phyloP scores from a whole-genome alignment of 495 filamentous ascomycete species.

The Terfezia claveryi region DNA sequence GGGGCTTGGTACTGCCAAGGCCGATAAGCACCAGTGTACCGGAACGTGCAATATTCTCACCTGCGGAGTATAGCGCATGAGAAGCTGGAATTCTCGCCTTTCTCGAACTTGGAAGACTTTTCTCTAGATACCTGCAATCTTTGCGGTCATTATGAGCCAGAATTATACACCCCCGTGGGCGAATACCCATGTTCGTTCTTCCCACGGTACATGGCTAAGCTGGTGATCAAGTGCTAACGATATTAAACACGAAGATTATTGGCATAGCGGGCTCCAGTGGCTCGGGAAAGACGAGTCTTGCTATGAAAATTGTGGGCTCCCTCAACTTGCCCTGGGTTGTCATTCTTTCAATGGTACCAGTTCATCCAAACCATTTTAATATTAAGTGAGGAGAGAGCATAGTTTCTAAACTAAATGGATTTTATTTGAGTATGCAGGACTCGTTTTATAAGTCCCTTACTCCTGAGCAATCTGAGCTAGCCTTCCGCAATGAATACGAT shows the following conservation, averaged over 20 bases:
- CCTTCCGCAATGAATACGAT: slow-evolving; percentile 80
- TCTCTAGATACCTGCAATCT: too few species aligned
- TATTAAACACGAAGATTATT: slow-evolving; percentile 38
- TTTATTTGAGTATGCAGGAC: slow-evolving; percentile 34
- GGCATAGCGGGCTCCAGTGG: slow-evolving; percentile 89
- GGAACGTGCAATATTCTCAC: background rate
- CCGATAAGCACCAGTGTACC: background rate
- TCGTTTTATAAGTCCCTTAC: slow-evolving; percentile 83
- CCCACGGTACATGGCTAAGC: background rate
- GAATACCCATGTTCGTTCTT: slow-evolving; percentile 20
- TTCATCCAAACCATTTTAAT: background rate
- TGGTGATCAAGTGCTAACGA: background rate
- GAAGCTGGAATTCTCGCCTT: too few species aligned
- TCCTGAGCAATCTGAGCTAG: slow-evolving; percentile 46
- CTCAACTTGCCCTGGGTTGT: slow-evolving; percentile 94
- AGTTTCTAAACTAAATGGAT: background rate
- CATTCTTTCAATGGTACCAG: slow-evolving; percentile 73
- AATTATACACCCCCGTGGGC: slow-evolving; percentile 90
- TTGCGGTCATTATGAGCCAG: background rate
- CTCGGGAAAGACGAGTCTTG: slow-evolving; percentile 90
- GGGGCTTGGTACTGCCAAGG: slow-evolving; percentile 10
- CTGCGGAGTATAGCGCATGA: too few species aligned
- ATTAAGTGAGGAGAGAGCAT: background rate
- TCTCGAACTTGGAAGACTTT: too few species aligned
- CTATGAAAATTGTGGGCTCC: slow-evolving; percentile 69